Percentiles rank a stretch among this genome's conserved stretches.
Conservation (phyloP, 140 eudicot species). For the Ambrosia hybrid region DNA sequence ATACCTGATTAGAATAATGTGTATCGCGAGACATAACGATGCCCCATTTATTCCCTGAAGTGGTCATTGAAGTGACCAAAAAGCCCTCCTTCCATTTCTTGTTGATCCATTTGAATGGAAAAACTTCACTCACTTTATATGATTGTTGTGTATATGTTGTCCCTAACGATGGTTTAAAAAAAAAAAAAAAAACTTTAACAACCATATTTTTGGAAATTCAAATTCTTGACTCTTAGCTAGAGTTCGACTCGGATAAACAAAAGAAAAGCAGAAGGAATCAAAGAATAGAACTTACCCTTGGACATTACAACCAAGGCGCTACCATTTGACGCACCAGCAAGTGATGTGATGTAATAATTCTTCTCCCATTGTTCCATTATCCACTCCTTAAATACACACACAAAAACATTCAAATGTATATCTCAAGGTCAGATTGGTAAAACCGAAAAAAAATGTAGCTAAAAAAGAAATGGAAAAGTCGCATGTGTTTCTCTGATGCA, state of each 20-base stretch:
- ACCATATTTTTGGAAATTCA: background rate
- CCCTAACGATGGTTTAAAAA: slow-evolving; percentile 26
- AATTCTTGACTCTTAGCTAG: background rate
- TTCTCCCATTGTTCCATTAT: slow-evolving; percentile 77
- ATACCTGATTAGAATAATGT: slow-evolving; percentile 47
- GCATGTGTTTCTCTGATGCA: background rate
- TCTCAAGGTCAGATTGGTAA: background rate
- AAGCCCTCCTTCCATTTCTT: slow-evolving; percentile 74
- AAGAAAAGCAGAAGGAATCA: no score
- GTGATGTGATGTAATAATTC: slow-evolving; percentile 56
- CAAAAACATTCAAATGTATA: background rate
- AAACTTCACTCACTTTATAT: slow-evolving; percentile 61
- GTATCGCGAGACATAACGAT: slow-evolving; percentile 66
- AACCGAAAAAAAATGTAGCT: no score
- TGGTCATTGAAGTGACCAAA: slow-evolving; percentile 56
- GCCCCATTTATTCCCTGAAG: slow-evolving; percentile 62
- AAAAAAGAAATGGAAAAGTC: background rate
- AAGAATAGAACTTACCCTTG: slow-evolving; percentile 39
- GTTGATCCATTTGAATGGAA: slow-evolving; percentile 66
- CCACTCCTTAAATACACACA: slow-evolving; percentile 47
- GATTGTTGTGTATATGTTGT: slow-evolving; percentile 55
- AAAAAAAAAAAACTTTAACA: background rate
- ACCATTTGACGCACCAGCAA: slow-evolving; percentile 65
- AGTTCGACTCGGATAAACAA: background rate
- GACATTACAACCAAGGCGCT: slow-evolving; percentile 64